These are phyloP conservation scores for Phytophthora pistaciae DNA, from an alignment of 352 stramenopile genomes.

Conservation along the genomic window DNA sequence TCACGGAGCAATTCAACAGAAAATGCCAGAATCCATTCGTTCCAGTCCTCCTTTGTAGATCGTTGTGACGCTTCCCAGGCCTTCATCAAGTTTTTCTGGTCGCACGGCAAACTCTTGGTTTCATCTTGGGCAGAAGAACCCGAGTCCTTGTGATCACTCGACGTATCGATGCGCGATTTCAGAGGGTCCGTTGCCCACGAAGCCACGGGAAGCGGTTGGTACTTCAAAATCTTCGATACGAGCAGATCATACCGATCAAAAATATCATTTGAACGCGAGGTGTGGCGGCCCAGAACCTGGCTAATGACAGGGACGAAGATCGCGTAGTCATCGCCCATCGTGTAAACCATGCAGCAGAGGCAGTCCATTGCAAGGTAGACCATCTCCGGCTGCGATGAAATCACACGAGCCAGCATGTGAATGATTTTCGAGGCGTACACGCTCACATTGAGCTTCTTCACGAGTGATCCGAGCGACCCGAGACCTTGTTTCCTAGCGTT, in stretches of 20 bases:
- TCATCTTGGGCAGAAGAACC: slow-evolving; percentile 54
- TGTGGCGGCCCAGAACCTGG: slow-evolving; percentile 79
- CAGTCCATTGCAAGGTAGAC: slow-evolving; percentile 91
- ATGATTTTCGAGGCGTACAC: slow-evolving; percentile 92
- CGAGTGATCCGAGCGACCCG: slow-evolving; percentile 81
- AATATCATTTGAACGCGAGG: slow-evolving; percentile 80
- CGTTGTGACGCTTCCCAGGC: slow-evolving; percentile 88
- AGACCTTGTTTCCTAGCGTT: slow-evolving; percentile 86
- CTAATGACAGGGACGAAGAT: slow-evolving; percentile 91
- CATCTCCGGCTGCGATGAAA: slow-evolving; percentile 82
- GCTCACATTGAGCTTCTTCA: slow-evolving; percentile 92
- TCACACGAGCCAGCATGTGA: slow-evolving; percentile 88
- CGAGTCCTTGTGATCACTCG: slow-evolving; percentile 49
- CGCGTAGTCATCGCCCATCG: slow-evolving; percentile 89
- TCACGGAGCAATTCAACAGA: slow-evolving; percentile 98
- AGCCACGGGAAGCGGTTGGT: slow-evolving; percentile 83
- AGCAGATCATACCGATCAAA: slow-evolving; percentile 90
- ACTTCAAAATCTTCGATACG: slow-evolving; percentile 90
- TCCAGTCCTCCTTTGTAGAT: slow-evolving; percentile 96
- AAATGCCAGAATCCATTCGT: slow-evolving; percentile 99
- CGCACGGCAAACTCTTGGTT: slow-evolving; percentile 79
- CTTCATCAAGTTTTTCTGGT: slow-evolving; percentile 88
- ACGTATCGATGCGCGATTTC: slow-evolving; percentile 53
- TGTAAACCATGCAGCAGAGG: slow-evolving; percentile 91
- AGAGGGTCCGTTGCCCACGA: slow-evolving; percentile 84